phyloP scores from a whole-genome alignment of 208 protist genomes.

The Wallacemonas sp. region DNA sequence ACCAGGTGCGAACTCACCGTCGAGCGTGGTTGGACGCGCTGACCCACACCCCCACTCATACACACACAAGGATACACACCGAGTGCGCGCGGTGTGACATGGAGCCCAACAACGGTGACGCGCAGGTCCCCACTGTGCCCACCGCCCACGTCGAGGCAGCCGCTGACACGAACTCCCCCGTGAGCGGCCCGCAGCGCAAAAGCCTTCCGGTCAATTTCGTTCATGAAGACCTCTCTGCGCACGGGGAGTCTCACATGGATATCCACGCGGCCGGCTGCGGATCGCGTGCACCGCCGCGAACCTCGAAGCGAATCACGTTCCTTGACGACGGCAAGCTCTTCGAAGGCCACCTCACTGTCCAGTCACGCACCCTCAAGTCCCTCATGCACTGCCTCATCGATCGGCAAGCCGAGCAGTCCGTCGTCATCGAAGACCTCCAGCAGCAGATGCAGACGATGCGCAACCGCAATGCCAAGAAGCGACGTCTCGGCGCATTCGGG shows the following conservation, averaged over 20 bases:
- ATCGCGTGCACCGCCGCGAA: conserved; percentile 28
- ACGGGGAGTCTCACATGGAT: neutral
- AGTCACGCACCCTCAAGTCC: conserved; percentile 76
- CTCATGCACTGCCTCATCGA: conserved; percentile 79
- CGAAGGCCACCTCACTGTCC: conserved; percentile 86
- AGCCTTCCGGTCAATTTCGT: neutral
- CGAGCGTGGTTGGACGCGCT: too few relatives aligned
- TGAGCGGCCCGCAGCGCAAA: neutral
- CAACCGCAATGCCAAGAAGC: conserved; percentile 22
- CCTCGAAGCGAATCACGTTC: conserved; percentile 56
- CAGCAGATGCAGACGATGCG: conserved; percentile 71
- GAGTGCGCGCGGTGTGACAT: too few relatives aligned
- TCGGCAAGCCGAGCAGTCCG: conserved; percentile 66
- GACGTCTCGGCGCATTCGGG: conserved; percentile 6
- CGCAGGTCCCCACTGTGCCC: neutral
- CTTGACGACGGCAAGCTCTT: conserved; percentile 88
- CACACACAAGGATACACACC: too few relatives aligned
- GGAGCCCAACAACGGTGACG: neutral
- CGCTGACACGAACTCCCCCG: neutral
- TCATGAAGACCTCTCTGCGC: conserved; percentile 63
- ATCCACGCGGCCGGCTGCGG: conserved; percentile 28
- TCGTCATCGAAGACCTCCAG: conserved; percentile 80
- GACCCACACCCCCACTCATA: too few relatives aligned
- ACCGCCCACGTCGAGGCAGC: neutral
- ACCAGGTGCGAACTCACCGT: too few relatives aligned